A percentile compares a stretch with the other conserved stretches of the same genome.
phyloP scores from a whole-genome alignment of 768 basidiomycete genomes.

The Leucocoprinus sp. region DNA sequence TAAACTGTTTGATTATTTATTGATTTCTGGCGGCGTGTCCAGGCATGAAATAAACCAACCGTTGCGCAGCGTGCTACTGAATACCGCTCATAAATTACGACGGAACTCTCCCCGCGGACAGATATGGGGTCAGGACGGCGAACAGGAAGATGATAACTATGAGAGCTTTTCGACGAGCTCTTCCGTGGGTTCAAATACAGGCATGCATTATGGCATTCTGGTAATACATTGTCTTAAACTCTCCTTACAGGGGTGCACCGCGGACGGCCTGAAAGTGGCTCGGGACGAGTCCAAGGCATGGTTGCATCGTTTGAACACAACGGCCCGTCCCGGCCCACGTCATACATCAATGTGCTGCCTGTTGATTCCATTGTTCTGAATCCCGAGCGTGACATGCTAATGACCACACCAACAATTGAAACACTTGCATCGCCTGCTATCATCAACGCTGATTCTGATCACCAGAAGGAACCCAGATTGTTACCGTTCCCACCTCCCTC shows the following conservation, averaged over 20 bases:
- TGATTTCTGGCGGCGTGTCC: not conserved
- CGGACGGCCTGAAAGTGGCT: not conserved
- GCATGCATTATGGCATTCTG: not conserved
- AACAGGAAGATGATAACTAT: constrained; percentile 2
- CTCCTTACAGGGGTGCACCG: not conserved
- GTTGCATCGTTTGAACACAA: constrained; percentile 6
- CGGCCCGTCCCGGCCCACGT: constrained; percentile 4
- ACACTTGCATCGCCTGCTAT: no score
- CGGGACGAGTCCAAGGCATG: constrained; percentile 9
- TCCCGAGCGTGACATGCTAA: no score
- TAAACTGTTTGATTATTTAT: not conserved
- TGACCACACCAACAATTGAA: no score
- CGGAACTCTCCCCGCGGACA: constrained; percentile 49
- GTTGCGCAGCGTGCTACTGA: constrained; percentile 48
- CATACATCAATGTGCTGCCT: constrained; percentile 5
- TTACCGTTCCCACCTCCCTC: constrained; percentile 3
- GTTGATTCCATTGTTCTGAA: no score
- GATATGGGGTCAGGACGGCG: constrained; percentile 29
- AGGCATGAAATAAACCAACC: constrained; percentile 43
- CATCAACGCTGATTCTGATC: not conserved
- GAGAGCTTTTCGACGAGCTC: not conserved
- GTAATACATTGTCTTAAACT: not conserved
- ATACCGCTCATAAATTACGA: constrained; percentile 45
- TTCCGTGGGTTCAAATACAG: not conserved
- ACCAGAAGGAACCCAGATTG: constrained; percentile 4